phyloP scores from a whole-genome alignment of 306 rosid species.

The Quercus parvula region DNA sequence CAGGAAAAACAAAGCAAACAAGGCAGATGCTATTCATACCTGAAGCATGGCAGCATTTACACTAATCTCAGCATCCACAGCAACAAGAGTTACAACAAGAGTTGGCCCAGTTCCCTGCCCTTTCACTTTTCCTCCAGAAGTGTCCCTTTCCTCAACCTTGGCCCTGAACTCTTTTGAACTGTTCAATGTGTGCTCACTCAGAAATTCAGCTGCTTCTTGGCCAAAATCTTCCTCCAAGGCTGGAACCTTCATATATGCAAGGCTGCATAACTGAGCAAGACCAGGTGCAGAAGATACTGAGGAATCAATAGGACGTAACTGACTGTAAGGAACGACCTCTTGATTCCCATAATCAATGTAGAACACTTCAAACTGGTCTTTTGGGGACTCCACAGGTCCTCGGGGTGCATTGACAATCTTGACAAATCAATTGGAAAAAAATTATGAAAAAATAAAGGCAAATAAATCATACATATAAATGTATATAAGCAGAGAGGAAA shows the following conservation, averaged over 20 bases:
- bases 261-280: conserved; percentile 87
- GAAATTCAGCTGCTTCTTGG: conserved; percentile 84
- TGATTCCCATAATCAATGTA: conserved; percentile 95
- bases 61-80: conserved; percentile 82
- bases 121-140: conserved; percentile 82
- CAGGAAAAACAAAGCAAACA: conserved; percentile 3
- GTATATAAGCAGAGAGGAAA: neutral
- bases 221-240: conserved; percentile 88
- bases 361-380: conserved; percentile 82
- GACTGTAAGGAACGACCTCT: conserved; percentile 70
- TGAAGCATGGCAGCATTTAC: conserved; percentile 85
- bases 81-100: conserved; percentile 72
- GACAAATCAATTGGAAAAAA: conserved; percentile 21
- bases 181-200: conserved; percentile 58
- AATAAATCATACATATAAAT: neutral
- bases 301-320: conserved; percentile 76
- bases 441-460: conserved; percentile 1
- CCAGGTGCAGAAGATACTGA: conserved; percentile 83
- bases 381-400: conserved; percentile 77
- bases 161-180: conserved; percentile 80
- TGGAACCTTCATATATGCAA: conserved; percentile 83
- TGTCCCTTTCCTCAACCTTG: conserved; percentile 82
- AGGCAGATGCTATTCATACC: conserved; percentile 39
- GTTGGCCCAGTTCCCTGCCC: conserved; percentile 93
- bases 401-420: conserved; percentile 88